These are phyloP conservation scores for Tetrapisispora taiwanensis DNA, from an alignment of 805 yeast genomes.

Conservation along the genomic window DNA sequence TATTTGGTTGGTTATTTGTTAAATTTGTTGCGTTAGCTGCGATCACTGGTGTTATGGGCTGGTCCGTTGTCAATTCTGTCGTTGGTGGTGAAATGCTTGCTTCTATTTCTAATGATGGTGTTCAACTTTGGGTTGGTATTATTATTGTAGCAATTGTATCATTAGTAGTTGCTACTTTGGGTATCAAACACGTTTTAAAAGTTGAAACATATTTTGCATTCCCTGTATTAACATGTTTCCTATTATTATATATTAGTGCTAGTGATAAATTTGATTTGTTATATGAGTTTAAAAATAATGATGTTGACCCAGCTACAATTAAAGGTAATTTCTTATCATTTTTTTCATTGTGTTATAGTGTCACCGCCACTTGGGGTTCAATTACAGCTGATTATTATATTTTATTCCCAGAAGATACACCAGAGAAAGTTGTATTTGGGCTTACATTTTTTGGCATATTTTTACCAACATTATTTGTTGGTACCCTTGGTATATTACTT, in stretches of 20 bases:
- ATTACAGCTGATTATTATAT: conserved; percentile 79
- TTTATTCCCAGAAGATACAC: conserved; percentile 63
- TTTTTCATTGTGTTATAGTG: conserved; percentile 63
- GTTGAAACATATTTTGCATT: conserved; percentile 60
- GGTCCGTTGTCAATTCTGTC: conserved; percentile 87
- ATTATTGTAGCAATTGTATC: conserved; percentile 56
- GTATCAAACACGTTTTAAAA: conserved; percentile 58
- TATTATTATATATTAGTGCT: conserved; percentile 55
- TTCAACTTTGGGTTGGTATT: conserved; percentile 68
- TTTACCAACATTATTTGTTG: conserved; percentile 68
- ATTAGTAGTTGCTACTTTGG: conserved; percentile 61
- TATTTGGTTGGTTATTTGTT: conserved; percentile 82
- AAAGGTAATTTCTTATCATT: conserved; percentile 65
- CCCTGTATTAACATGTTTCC: conserved; percentile 59
- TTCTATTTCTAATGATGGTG: conserved; percentile 50
- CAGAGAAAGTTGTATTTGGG: conserved; percentile 42
- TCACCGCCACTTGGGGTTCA: conserved; percentile 85
- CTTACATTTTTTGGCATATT: conserved; percentile 59
- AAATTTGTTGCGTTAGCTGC: conserved; percentile 63
- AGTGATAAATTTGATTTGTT: conserved; percentile 36
- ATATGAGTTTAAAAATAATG: conserved; percentile 27
- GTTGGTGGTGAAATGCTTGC: conserved; percentile 78
- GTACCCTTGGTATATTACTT: conserved; percentile 58
- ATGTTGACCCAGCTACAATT: conserved; percentile 31
- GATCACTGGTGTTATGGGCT: conserved; percentile 73